Evolutionary conservation across 2,329 filamentous ascomycete genomes (phyloP).

Genomic region (Emydomyces testavorans): DNA sequence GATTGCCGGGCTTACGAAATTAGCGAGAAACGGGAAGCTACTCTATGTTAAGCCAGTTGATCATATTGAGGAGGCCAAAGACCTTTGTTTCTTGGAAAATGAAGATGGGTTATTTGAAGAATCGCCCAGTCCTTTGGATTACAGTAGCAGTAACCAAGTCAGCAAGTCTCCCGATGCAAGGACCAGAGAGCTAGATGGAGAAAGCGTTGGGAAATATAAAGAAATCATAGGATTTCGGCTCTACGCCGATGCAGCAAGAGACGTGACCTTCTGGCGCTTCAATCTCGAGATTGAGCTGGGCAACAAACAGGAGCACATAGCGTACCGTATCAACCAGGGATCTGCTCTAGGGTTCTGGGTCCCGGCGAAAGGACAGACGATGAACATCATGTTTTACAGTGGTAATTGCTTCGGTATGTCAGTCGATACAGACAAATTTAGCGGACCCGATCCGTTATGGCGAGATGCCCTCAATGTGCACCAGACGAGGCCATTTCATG

Average conservation of each 20-base stretch:
- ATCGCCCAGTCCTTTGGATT: constrained; percentile 37
- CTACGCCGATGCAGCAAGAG: constrained; percentile 70
- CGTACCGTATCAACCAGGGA: constrained; percentile 89
- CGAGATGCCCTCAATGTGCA: constrained; percentile 88
- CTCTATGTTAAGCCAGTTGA: constrained; percentile 86
- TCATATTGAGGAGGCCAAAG: constrained; percentile 63
- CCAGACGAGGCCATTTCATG: constrained; percentile 84
- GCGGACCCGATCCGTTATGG: constrained; percentile 92
- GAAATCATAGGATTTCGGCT: constrained; percentile 73
- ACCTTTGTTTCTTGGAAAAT: constrained; percentile 67
- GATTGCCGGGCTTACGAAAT: constrained; percentile 72
- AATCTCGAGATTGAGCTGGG: constrained; percentile 84
- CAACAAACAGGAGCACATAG: constrained; percentile 68
- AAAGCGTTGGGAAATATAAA: constrained; percentile 67
- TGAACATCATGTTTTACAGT: constrained; percentile 99
- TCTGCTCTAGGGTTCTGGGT: constrained; percentile 91
- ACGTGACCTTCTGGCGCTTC: constrained; percentile 94
- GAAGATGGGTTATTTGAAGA: constrained; percentile 74
- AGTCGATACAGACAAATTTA: constrained; percentile 67
- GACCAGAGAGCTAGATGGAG: constrained; percentile 51
- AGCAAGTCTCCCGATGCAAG: constrained; percentile 40
- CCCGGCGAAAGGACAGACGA: constrained; percentile 66
- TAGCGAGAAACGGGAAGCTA: constrained; percentile 73
- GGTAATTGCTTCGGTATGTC: constrained; percentile 89
- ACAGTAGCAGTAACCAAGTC: constrained; percentile 29